Conservation (phyloP, 148 eudicot species). For the Nepenthes mirabilis region DNA sequence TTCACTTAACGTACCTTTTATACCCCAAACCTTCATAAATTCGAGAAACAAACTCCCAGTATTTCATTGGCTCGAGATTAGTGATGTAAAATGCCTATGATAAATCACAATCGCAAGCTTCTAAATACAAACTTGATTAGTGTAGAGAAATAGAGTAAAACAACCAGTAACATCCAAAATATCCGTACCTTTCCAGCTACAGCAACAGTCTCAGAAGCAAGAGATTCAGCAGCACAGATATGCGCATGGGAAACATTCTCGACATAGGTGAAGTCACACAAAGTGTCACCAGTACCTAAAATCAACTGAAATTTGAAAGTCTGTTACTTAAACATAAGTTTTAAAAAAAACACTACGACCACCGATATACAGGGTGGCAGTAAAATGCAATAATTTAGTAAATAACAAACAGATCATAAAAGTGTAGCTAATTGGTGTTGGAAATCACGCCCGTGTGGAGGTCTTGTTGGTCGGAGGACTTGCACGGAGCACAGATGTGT, state of each 20-base stretch:
- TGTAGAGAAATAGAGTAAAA: background rate
- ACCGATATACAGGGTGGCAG: background rate
- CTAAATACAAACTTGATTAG: background rate
- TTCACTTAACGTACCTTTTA: slow-evolving; percentile 42
- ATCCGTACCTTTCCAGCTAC: slow-evolving; percentile 75
- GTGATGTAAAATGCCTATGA: slow-evolving; percentile 79
- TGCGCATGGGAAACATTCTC: slow-evolving; percentile 95
- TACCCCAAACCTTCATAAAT: slow-evolving; percentile 66
- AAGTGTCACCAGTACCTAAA: slow-evolving; percentile 62
- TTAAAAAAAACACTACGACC: background rate
- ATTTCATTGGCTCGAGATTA: slow-evolving; percentile 64
- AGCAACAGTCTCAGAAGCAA: slow-evolving; percentile 29
- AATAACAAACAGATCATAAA: too few relatives aligned
- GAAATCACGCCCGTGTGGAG: too few relatives aligned
- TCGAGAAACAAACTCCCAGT: slow-evolving; percentile 57
- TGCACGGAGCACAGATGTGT: too few relatives aligned
- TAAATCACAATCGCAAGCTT: slow-evolving; percentile 3
- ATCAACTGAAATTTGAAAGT: slow-evolving; percentile 71
- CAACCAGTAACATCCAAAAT: slow-evolving; percentile 1
- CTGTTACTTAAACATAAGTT: slow-evolving; percentile 26
- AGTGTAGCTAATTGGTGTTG: too few relatives aligned
- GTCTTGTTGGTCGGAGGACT: too few relatives aligned
- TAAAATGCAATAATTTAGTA: background rate
- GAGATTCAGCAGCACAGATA: slow-evolving; percentile 82
- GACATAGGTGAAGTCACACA: slow-evolving; percentile 78